Conservation (phyloP, 352 stramenopile genomes). For the Globisporangium irregulare region DNA sequence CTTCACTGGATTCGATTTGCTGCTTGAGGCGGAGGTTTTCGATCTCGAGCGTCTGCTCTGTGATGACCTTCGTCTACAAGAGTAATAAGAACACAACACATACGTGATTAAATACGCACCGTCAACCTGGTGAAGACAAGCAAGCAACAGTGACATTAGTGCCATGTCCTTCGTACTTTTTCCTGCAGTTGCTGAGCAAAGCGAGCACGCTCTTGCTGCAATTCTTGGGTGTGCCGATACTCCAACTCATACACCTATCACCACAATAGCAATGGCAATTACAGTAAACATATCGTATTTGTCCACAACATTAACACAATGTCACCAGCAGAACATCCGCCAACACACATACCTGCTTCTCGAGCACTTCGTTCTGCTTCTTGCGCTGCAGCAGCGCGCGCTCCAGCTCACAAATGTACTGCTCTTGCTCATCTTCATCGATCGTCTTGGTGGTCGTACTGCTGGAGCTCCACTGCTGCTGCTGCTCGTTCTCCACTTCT, state of each 20-base stretch:
- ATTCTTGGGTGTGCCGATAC: constrained; percentile 6
- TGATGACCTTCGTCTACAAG: constrained; percentile 3
- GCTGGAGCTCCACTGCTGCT: constrained; percentile 2
- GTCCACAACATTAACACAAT: neutral
- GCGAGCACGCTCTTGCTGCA: neutral
- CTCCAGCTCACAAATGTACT: constrained; percentile 78
- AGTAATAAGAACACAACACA: neutral
- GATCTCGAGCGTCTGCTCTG: constrained; percentile 11
- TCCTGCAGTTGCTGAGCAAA: constrained; percentile 1
- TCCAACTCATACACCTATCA: constrained; percentile 25
- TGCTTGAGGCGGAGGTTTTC: constrained; percentile 4
- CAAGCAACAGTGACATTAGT: neutral
- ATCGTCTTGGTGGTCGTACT: constrained; percentile 4
- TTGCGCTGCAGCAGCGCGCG: constrained; percentile 70
- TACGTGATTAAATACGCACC: neutral
- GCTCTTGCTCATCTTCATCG: constrained; percentile 67
- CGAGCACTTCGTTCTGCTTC: constrained; percentile 63
- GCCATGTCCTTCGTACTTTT: neutral
- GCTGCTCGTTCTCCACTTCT: constrained; percentile 1
- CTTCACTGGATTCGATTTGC: neutral
- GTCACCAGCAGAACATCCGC: neutral
- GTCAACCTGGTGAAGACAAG: neutral
- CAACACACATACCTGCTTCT: constrained; percentile 33
- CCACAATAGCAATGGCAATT: constrained; percentile 5
- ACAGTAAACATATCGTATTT: neutral